Evolutionary conservation across 345 rosid species (phyloP).

Genomic region (Populus nigra): DNA sequence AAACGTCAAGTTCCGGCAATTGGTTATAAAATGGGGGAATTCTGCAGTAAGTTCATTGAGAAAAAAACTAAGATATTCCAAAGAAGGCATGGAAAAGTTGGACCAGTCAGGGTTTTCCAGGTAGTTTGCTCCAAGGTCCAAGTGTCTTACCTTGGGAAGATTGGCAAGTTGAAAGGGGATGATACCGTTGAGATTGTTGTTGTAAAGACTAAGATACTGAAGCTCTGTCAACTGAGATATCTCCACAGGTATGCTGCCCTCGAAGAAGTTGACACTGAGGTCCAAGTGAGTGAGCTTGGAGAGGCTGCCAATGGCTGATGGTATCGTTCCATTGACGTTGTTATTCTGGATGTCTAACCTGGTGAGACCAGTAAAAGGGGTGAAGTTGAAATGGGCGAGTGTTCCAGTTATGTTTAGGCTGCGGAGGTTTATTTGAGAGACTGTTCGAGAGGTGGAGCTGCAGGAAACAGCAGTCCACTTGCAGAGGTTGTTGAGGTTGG

Average conservation of each 20-base stretch:
- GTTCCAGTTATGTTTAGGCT: conserved; percentile 35
- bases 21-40: conserved; percentile 49
- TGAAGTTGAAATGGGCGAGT: conserved; percentile 46
- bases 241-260: conserved; percentile 38
- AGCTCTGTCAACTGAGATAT: conserved; percentile 41
- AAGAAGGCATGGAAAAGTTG: conserved; percentile 45
- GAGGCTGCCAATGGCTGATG: conserved; percentile 33
- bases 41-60: conserved; percentile 25
- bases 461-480: conserved; percentile 58
- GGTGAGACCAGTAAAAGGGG: conserved; percentile 45
- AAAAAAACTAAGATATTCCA: conserved; percentile 47
- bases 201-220: conserved; percentile 30
- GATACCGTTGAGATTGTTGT: conserved; percentile 49
- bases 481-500: conserved; percentile 53
- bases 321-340: conserved; percentile 30
- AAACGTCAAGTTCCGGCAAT: conserved; percentile 44
- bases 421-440: conserved; percentile 42
- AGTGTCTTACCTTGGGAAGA: conserved; percentile 44
- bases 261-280: conserved; percentile 39
- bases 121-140: conserved; percentile 58
- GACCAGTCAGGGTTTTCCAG: conserved; percentile 55
- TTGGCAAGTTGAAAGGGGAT: conserved; percentile 45
- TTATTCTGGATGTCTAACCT: conserved; percentile 34
- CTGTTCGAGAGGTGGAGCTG: conserved; percentile 17
- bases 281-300: conserved; percentile 42